Conservation (phyloP, 225 moss, liverwort and hornwort species). For the Physcomitrellopsis africana region DNA sequence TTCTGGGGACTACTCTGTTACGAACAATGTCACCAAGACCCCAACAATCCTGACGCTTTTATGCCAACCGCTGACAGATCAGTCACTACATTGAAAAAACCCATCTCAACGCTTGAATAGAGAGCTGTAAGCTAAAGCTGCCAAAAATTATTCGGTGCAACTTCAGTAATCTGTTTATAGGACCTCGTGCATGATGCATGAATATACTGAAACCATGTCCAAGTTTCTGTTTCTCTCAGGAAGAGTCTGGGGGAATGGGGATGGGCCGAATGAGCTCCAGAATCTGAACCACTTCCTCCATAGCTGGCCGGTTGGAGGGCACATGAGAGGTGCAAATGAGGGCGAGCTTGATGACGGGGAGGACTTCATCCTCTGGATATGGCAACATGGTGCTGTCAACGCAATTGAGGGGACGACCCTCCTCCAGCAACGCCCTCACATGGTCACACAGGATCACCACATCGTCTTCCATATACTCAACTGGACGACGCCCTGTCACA, state of each 20-base stretch:
- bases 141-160: constrained; percentile 25
- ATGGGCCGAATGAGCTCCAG: constrained; percentile 92
- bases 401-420: constrained; percentile 73
- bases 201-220: no score
- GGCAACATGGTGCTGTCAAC: constrained; percentile 63
- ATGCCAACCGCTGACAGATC: constrained; percentile 37
- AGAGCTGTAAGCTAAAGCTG: constrained; percentile 23
- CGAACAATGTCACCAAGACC: constrained; percentile 23
- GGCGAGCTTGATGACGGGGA: constrained; percentile 95
- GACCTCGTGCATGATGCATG: constrained; percentile 33
- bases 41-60: not conserved
- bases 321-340: constrained; percentile 98
- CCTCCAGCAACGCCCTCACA: constrained; percentile 87
- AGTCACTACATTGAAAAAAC: constrained; percentile 56
- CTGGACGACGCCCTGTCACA: constrained; percentile 88
- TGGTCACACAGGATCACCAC: constrained; percentile 94
- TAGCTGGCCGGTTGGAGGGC: constrained; percentile 92
- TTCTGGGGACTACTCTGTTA: constrained; percentile 46
- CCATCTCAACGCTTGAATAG: constrained; percentile 31
- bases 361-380: constrained; percentile 83
- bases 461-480: constrained; percentile 98
- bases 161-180: not conserved
- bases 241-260: constrained; percentile 54
- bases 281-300: constrained; percentile 98
- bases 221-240: constrained; percentile 10